phyloP scores from a whole-genome alignment of 2,329 filamentous ascomycete genomes.

The Phialophora macrospora region DNA sequence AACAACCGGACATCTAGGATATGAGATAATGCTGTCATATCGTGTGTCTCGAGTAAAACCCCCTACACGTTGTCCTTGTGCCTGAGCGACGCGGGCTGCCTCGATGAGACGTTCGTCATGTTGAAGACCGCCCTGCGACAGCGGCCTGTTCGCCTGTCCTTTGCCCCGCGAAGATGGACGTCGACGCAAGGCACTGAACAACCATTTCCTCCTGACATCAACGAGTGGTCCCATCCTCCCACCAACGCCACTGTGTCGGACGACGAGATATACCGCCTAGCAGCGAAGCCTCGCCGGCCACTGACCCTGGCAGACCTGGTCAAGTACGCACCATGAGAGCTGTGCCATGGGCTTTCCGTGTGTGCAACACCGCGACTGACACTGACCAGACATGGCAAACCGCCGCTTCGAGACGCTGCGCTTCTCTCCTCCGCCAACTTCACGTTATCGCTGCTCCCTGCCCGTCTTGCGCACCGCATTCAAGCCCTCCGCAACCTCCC shows the following conservation, averaged over 20 bases:
- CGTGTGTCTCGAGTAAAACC: neutral
- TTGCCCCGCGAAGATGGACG: slow-evolving; percentile 28
- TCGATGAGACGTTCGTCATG: slow-evolving; percentile 14
- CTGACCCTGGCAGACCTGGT: slow-evolving; percentile 87
- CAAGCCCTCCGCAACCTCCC: slow-evolving; percentile 91
- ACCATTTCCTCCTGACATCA: slow-evolving; percentile 30
- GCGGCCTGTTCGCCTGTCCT: slow-evolving; percentile 9
- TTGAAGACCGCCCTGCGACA: slow-evolving; percentile 23
- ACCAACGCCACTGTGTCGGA: slow-evolving; percentile 64
- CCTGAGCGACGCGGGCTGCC: neutral
- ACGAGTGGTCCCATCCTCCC: slow-evolving; percentile 44
- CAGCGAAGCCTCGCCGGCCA: slow-evolving; percentile 76
- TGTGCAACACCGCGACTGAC: slow-evolving; percentile 24
- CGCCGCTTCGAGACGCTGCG: slow-evolving; percentile 78
- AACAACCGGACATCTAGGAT: neutral
- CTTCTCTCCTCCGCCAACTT: slow-evolving; percentile 93
- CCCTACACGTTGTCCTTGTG: neutral
- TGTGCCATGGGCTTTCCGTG: slow-evolving; percentile 41
- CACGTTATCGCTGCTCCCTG: slow-evolving; percentile 87
- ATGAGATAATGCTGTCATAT: neutral
- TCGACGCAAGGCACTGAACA: slow-evolving; percentile 14
- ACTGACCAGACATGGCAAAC: slow-evolving; percentile 67
- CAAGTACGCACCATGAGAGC: slow-evolving; percentile 59
- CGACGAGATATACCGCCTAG: slow-evolving; percentile 77
- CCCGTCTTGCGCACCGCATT: slow-evolving; percentile 90